Evolutionary conservation across 2,329 filamentous ascomycete genomes (phyloP), one percentile per base, ranked within the genome.

Genomic region (Leptographium galeiforme): DNA sequence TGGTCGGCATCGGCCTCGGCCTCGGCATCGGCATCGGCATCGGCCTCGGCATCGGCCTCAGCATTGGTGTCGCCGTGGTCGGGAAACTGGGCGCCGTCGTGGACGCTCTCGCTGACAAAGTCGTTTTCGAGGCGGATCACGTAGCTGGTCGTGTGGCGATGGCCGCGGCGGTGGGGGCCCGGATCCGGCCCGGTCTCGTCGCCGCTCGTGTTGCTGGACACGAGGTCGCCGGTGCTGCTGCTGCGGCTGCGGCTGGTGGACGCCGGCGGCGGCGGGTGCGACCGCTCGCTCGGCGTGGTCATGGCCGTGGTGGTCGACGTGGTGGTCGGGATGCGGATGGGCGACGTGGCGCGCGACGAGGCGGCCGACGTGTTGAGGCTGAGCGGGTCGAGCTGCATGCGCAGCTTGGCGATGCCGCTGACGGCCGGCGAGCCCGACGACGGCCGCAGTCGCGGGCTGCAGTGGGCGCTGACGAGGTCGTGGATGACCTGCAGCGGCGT

Each of bases 91-190:
- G 13, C 12, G 13, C 8, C n/a, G 30, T 8, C 30, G 13, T 34
- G 16, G 33, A 79, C 70, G 59, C 74, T 79, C 62, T 81, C 78
- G 65, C 87, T 93, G 56, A 88, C 77, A 61, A 95, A 96, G 65
- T 96, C 90, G 57, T 88, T 71, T 60, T 93, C 86, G 40, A 96
- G 75, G 51, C 81, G 81, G 58, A 96, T 82, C 69, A 96, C 87
- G 64, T 95, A 96, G 64, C 83, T 87, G 51, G 87, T 86, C 64
- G 74, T 75, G 32, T 79, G 78, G 61, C 91, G 86, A 1, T 85
- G 90, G 43, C 74, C 73, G 58, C 84, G 82, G 36, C 33, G 8
- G 55, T 53, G 25, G 50, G 13, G 1, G n/a, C n/a, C n/a, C n/a
- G n/a, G n/a, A n/a, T n/a, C n/a, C n/a, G n/a, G n/a, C n/a, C 44